Base-by-base conservation (phyloP, 2,329 filamentous ascomycete genomes). In the Calonectria hongkongensis region DNA sequence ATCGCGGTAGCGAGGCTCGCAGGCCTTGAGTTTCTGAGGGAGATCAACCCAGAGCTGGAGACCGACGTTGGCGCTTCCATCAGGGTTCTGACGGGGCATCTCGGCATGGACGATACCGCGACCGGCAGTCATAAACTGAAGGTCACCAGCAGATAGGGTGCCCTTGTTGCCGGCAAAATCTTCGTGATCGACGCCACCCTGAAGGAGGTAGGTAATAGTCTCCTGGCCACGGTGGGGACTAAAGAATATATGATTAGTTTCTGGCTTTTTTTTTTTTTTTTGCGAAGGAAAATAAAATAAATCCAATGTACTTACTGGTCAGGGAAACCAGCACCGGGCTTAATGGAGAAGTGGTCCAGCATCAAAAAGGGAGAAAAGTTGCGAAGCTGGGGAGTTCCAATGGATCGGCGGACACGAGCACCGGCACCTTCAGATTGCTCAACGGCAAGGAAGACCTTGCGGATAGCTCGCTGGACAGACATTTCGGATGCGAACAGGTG, bases 41-140 rank as follows among this genome's bases (percentile, higher is more conserved):
- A 98, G 87, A 82, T 98, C 96, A 58, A 98, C 96, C 96, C 97
- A 98, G 27, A 98, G 89, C 87, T 98, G 97, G 86, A 98, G 91
- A 41, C 96, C 96, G 67, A 97, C 89, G 83, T 96, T 98, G 72
- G 93, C 87, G 70, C 88, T 90, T 64, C 94, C 94, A 82, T 97
- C 94, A 0, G 88, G 83, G 82, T 95, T 95, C 81, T 94, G 91
- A 68, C 91, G 90, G 12, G 96, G 96, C 95, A 98, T 98, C 85
- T 98, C 96, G 45, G 96, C 95, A 84, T 98, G 97, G 84, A 98
- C 94, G 79, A 98, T 97, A 50, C 96, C 96, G 25, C 90, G 88
- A 4, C 96, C 96, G 1, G 96, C 96, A 0, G 96, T 98, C 97
- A 98, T 98, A 88, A 98, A 98, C 83, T 98, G 96, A 60, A 98